Conservation (phyloP, 768 basidiomycete genomes). For the Tricholoma hemisulphureum region DNA sequence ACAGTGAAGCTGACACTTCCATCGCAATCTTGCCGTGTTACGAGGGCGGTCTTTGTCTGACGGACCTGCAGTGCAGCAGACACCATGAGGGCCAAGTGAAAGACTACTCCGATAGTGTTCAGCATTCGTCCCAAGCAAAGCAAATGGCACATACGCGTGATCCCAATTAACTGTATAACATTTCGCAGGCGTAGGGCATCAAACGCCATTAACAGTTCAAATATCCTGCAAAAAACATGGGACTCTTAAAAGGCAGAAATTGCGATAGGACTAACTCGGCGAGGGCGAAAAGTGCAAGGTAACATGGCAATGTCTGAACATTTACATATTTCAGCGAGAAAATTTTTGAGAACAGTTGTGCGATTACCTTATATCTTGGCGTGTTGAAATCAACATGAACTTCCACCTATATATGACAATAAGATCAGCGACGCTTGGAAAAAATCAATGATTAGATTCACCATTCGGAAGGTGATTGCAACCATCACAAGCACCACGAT, state of each 20-base stretch:
- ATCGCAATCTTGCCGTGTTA: slow-evolving; percentile 35
- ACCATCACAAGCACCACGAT: slow-evolving; percentile 75
- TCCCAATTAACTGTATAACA: slow-evolving; percentile 73
- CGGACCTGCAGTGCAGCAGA: slow-evolving; percentile 75
- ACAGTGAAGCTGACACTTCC: slow-evolving; percentile 37
- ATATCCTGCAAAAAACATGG: slow-evolving; percentile 48
- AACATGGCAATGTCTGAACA: slow-evolving; percentile 73
- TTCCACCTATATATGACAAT: slow-evolving; percentile 43
- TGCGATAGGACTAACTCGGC: slow-evolving; percentile 57
- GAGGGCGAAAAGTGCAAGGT: slow-evolving; percentile 78
- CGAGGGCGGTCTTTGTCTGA: slow-evolving; percentile 66
- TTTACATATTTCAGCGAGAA: slow-evolving; percentile 4
- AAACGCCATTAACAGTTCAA: slow-evolving; percentile 76
- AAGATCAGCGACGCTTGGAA: not conserved
- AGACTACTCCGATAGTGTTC: slow-evolving; percentile 43
- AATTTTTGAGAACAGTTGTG: not conserved
- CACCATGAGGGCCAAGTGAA: slow-evolving; percentile 72
- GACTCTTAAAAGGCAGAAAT: not conserved
- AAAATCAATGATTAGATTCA: slow-evolving; percentile 27
- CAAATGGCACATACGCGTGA: slow-evolving; percentile 49
- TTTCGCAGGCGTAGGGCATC: slow-evolving; percentile 82
- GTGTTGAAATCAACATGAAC: slow-evolving; percentile 42
- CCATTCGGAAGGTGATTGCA: slow-evolving; percentile 64
- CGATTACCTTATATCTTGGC: slow-evolving; percentile 51
- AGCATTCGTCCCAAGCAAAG: not conserved